A percentile compares a stretch with the other conserved stretches of the same genome.
Conservation (phyloP, 495 filamentous ascomycete genomes). For the Achaetomiella virescens region DNA sequence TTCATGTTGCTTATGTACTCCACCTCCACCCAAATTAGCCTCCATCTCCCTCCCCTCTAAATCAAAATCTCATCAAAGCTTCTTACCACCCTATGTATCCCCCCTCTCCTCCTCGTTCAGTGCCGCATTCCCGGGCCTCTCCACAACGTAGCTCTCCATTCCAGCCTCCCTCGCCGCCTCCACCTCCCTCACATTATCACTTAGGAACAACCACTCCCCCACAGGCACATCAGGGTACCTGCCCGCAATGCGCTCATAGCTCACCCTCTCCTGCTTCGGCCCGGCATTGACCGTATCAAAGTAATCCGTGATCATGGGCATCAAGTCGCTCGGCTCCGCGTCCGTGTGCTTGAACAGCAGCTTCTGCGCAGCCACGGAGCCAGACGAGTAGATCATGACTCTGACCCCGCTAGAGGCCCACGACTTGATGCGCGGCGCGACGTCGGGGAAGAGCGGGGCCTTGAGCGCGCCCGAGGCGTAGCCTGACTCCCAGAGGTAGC, state of each 20-base stretch:
- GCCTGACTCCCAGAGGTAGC: constrained; percentile 62
- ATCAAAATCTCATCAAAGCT: constrained; percentile 38
- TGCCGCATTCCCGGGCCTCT: constrained; percentile 57
- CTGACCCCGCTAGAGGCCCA: constrained; percentile 45
- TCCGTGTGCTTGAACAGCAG: constrained; percentile 63
- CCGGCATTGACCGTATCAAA: constrained; percentile 74
- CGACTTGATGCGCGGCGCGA: constrained; percentile 46
- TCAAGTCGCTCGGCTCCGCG: constrained; percentile 49
- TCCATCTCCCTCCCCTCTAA: neutral
- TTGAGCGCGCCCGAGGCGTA: constrained; percentile 54
- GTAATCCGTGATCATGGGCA: constrained; percentile 48
- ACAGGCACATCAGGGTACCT: constrained; percentile 32
- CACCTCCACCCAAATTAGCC: neutral
- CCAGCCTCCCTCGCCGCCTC: constrained; percentile 57
- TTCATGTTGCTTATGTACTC: too few species aligned
- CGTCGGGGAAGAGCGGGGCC: constrained; percentile 64
- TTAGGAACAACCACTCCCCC: constrained; percentile 57
- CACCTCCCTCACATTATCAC: constrained; percentile 65
- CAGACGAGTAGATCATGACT: constrained; percentile 66
- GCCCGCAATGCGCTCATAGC: constrained; percentile 54
- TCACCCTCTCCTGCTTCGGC: constrained; percentile 52
- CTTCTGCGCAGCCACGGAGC: constrained; percentile 65
- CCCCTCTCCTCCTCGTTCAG: constrained; percentile 42
- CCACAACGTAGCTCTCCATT: constrained; percentile 54
- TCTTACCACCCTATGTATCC: constrained; percentile 36